phyloP scores from a whole-genome alignment of 345 rosid genomes.

The Rhodomyrtus tomentosa region DNA sequence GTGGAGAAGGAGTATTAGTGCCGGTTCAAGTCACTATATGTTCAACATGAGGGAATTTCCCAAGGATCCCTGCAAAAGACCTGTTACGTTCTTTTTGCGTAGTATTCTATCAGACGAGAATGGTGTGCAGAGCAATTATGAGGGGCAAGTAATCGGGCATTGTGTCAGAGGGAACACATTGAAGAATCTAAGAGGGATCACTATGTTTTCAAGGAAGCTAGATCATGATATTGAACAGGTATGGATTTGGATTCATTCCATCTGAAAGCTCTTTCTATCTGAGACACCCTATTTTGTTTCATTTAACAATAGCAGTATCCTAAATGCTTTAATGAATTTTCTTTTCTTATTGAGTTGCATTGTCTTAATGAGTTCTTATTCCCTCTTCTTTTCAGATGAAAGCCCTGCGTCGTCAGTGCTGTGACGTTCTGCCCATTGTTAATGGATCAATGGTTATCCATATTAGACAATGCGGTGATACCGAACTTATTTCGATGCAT shows the following conservation, averaged over 20 bases:
- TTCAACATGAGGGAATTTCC: conserved; percentile 68
- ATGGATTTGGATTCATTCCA: neutral
- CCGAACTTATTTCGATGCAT: conserved; percentile 55
- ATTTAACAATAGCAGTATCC: neutral
- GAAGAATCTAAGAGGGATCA: conserved; percentile 30
- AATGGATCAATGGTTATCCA: conserved; percentile 43
- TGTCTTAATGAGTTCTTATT: neutral
- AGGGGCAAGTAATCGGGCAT: conserved; percentile 23
- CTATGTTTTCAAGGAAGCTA: conserved; percentile 40
- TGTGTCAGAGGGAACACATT: conserved; percentile 35
- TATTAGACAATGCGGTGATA: conserved; percentile 38
- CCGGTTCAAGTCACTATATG: conserved; percentile 35
- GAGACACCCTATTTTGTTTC: neutral
- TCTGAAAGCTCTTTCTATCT: neutral
- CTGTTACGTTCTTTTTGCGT: conserved; percentile 46
- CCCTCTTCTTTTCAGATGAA: conserved; percentile 27
- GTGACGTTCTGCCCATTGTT: conserved; percentile 35
- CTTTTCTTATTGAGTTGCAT: neutral
- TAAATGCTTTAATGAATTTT: neutral
- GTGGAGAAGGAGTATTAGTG: conserved; percentile 59
- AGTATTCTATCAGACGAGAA: conserved; percentile 31
- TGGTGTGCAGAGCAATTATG: conserved; percentile 52
- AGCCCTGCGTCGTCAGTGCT: conserved; percentile 64
- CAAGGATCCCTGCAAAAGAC: conserved; percentile 57
- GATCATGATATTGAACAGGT: conserved; percentile 51